Evolutionary conservation across 2,329 filamentous ascomycete genomes (phyloP).

Genomic region (Malbranchea zuffiana): DNA sequence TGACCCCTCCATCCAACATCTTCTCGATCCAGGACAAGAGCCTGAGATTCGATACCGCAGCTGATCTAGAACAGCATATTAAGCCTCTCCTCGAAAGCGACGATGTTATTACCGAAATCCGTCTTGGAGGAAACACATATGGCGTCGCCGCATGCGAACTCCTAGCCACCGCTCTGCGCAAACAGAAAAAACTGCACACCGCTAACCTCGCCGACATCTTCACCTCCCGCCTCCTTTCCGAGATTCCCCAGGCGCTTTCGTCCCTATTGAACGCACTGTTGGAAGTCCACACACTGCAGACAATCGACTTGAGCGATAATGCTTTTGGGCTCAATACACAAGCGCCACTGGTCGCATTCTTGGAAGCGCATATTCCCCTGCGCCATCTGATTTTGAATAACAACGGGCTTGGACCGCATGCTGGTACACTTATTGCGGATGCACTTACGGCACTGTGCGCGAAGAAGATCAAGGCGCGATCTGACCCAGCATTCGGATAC

Average conservation of each 20-base stretch:
- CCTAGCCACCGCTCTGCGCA: conserved; percentile 69
- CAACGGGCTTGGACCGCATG: conserved; percentile 88
- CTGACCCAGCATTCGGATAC: conserved; percentile 52
- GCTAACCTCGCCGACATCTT: conserved; percentile 97
- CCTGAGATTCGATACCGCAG: conserved; percentile 81
- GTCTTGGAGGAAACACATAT: conserved; percentile 80
- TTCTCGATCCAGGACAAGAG: conserved; percentile 89
- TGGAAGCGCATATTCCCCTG: conserved; percentile 75
- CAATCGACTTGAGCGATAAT: conserved; percentile 94
- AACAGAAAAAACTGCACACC: conserved; percentile 68
- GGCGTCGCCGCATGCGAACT: conserved; percentile 79
- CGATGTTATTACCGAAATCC: conserved; percentile 68
- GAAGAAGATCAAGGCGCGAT: conserved; percentile 64
- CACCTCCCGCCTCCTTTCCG: conserved; percentile 80
- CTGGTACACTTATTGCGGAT: conserved; percentile 79
- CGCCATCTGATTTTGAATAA: conserved; percentile 96
- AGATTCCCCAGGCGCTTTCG: conserved; percentile 84
- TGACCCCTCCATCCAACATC: conserved; percentile 38
- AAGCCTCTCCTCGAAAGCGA: conserved; percentile 58
- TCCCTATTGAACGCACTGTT: conserved; percentile 77
- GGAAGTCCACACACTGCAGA: conserved; percentile 74
- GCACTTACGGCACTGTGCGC: conserved; percentile 71
- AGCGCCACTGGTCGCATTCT: conserved; percentile 83
- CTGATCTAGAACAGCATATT: conserved; percentile 77
- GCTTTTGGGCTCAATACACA: conserved; percentile 94